A percentile compares a stretch with the other conserved stretches of the same genome.
These are phyloP conservation scores for Peterozyma xylosa DNA, from an alignment of 805 yeast genomes.

Conservation along the genomic window DNA sequence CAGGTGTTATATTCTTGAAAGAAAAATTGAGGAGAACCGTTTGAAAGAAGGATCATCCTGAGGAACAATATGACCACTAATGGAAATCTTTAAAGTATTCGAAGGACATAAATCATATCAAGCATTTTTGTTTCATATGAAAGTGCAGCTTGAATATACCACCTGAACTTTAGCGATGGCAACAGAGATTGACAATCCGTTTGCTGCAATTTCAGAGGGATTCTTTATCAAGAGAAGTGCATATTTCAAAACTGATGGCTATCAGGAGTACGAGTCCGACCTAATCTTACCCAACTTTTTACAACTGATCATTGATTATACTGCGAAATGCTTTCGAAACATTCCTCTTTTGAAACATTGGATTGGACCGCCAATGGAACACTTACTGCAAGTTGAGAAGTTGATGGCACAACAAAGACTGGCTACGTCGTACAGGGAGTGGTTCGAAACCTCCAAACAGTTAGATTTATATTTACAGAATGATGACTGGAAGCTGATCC, in stretches of 20 bases:
- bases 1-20: no score
- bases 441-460: constrained; percentile 58
- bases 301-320: constrained; percentile 20
- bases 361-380: constrained; percentile 31
- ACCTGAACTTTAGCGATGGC: no score
- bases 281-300: constrained; percentile 1
- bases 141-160: no score
- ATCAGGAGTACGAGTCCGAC: constrained; percentile 4
- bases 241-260: constrained; percentile 6
- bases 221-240: constrained; percentile 6
- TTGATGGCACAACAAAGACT: constrained; percentile 35
- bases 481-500: constrained; percentile 63
- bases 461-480: constrained; percentile 61
- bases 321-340: constrained; percentile 23
- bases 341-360: constrained; percentile 25
- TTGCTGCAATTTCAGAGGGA: constrained; percentile 4
- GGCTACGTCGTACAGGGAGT: constrained; percentile 42
- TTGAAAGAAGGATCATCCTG: no score
- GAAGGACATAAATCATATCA: no score
- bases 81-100: no score
- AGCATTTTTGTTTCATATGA: no score
- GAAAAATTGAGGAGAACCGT: no score
- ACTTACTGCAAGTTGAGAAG: constrained; percentile 26
- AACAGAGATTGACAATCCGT: constrained; percentile 2
- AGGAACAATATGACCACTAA: no score